Evolutionary conservation across 2,329 filamentous ascomycete genomes (phyloP).

Genomic region (Orbilia quercus): DNA sequence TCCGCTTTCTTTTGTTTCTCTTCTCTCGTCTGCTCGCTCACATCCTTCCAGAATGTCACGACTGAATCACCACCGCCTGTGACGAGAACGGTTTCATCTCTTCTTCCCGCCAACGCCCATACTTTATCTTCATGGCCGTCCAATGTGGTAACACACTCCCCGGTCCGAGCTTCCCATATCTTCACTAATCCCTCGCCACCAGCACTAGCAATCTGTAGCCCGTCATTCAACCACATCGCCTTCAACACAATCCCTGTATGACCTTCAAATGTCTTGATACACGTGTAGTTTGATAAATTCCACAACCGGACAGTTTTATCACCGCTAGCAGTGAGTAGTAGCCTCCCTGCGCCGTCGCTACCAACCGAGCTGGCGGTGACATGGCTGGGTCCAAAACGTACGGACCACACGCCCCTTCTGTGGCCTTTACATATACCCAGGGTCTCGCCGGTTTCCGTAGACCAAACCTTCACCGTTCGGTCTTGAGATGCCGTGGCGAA

Average conservation of each 20-base stretch:
- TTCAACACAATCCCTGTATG: conserved; percentile 96
- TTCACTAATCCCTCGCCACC: conserved; percentile 96
- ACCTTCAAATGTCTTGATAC: conserved; percentile 91
- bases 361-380: conserved; percentile 78
- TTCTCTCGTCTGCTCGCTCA: conserved; percentile 80
- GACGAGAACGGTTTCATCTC: conserved; percentile 71
- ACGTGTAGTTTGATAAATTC: conserved; percentile 91
- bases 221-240: conserved; percentile 81
- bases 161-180: conserved; percentile 88
- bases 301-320: conserved; percentile 97
- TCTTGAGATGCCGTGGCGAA: conserved; percentile 98
- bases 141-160: conserved; percentile 86
- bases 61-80: conserved; percentile 93
- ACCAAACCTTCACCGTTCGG: conserved; percentile 97
- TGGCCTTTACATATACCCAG: conserved; percentile 92
- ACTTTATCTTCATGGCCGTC: conserved; percentile 90
- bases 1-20: conserved; percentile 69
- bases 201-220: conserved; percentile 78
- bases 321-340: conserved; percentile 89
- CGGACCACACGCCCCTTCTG: conserved; percentile 93
- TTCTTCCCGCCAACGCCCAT: conserved; percentile 60
- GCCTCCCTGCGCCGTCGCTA: conserved; percentile 72
- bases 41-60: conserved; percentile 95
- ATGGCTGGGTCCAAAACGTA: conserved; percentile 81
- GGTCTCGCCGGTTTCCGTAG: conserved; percentile 85